Percentiles rank a stretch among this genome's conserved stretches.
Conservation (phyloP, 495 filamentous ascomycete species). For the Antarctomyces pellizariae region DNA sequence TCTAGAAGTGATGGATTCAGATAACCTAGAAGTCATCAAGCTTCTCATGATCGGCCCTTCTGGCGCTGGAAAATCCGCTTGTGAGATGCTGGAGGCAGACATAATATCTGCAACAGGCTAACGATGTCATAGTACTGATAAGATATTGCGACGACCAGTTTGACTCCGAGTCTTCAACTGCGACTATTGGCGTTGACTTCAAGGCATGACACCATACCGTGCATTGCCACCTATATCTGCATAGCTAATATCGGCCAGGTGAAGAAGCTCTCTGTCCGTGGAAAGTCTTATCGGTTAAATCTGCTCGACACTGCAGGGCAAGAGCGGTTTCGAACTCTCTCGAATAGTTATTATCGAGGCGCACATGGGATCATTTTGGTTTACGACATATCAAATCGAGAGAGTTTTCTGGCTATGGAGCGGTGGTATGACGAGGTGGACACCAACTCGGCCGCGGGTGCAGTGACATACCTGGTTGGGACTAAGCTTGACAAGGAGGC, state of each 20-base stretch:
- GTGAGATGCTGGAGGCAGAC: too few species aligned
- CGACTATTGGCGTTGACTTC: constrained; percentile 39
- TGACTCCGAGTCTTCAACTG: constrained; percentile 29
- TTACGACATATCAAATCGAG: constrained; percentile 31
- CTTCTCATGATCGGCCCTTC: constrained; percentile 29
- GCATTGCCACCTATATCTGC: too few species aligned
- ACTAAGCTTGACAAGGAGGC: constrained; percentile 28
- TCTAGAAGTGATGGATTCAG: constrained; percentile 22
- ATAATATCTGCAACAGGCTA: too few species aligned
- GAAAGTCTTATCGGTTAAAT: constrained; percentile 28
- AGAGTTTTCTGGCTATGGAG: constrained; percentile 30
- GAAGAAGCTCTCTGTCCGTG: constrained; percentile 21
- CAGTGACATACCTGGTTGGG: constrained; percentile 29
- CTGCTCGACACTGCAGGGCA: constrained; percentile 34
- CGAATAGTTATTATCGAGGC: constrained; percentile 35
- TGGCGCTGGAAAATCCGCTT: constrained; percentile 27
- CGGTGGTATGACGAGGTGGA: constrained; percentile 35
- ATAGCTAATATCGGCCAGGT: constrained; percentile 5
- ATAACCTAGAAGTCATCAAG: constrained; percentile 24
- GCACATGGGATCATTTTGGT: constrained; percentile 34
- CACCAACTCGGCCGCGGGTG: constrained; percentile 24
- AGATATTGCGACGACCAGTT: constrained; percentile 35
- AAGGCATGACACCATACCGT: constrained; percentile 21
- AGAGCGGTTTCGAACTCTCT: constrained; percentile 36
- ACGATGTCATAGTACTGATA: constrained; percentile 17